Base-by-base conservation (phyloP, 2,329 filamentous ascomycete genomes). In the Zarea fungicola region DNA sequence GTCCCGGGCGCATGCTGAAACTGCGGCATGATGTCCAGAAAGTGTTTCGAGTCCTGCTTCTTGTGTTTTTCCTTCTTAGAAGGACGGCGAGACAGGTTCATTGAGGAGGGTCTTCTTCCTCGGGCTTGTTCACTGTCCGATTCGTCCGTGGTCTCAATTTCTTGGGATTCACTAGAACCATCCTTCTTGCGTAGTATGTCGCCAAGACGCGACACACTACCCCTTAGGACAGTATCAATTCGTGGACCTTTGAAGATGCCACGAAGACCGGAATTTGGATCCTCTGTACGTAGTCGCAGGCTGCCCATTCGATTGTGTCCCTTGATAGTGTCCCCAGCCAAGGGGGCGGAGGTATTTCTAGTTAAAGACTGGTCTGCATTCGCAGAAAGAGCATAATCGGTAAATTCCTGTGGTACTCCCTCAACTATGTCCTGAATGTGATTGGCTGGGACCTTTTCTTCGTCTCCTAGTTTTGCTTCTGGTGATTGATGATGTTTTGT, bases 181-280 rank as follows among this genome's bases (percentile, higher is more conserved):
- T 81, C 77, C 52, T 73, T 79, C 55, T 72, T 75, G 76, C 79
- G 81, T 19, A 82, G 55, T 45, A 82, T 67, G 43, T 81, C 78
- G 25, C 77, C 73, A 13, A 82, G 63, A 56, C 75, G 80, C 22
- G 76, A 78, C 6, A 81, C 76, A 21, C 78, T 68, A 6, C 72
- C 78, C 22, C 77, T 75, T 37, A 95, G 78, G 25, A 89, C 76
- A 25, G 81, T 86, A 52, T 89, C 87, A 54, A 92, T 82, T 48
- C 86, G 77, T 42, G 82, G 80, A 3, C 83, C 84, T 67, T 89
- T 92, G 67, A 96, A 85, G 41, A 96, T 84, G 6, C 85, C 82
- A 35, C 84, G 80, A 14, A 68, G 42, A 13, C 66, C 62, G 35
- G 60, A 49, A 14, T 44, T 50, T 32, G 58, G 57, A 11, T 70